A percentile compares a stretch with the other conserved stretches of the same genome.
These are phyloP conservation scores for Ceratobasidium sp. DNA, from an alignment of 1,284 basidiomycete genomes.

Conservation along the genomic window DNA sequence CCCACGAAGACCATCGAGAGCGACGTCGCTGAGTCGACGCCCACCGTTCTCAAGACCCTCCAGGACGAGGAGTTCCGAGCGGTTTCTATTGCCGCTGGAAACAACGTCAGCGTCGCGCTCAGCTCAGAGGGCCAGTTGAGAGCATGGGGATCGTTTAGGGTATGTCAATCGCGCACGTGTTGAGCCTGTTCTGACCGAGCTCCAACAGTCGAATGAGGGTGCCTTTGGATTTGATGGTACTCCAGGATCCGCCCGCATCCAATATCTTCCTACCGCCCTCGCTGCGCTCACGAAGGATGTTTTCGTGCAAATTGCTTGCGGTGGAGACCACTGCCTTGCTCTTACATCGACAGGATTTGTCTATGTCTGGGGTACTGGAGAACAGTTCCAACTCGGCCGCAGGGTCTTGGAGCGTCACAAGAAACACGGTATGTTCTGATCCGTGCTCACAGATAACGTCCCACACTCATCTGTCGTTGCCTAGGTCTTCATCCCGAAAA, in stretches of 20 bases:
- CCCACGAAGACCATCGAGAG: conserved; percentile 58
- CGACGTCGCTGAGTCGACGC: conserved; percentile 67
- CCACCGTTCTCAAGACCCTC: conserved; percentile 62
- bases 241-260: conserved; percentile 58
- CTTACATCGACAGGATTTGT: conserved; percentile 87
- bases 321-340: conserved; percentile 89
- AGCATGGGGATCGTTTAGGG: conserved; percentile 72
- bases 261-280: conserved; percentile 61
- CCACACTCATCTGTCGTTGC: neutral
- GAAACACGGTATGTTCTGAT: conserved; percentile 71
- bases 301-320: conserved; percentile 74
- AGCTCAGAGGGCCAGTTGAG: conserved; percentile 65
- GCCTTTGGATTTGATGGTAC: conserved; percentile 83
- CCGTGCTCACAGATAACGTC: neutral
- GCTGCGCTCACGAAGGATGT: conserved; percentile 59
- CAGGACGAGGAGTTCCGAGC: conserved; percentile 65
- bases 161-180: conserved; percentile 54
- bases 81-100: conserved; percentile 66
- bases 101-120: conserved; percentile 66
- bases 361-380: conserved; percentile 83
- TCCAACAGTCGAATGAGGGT: conserved; percentile 74
- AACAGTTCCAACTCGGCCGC: conserved; percentile 88
- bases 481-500: conserved; percentile 80
- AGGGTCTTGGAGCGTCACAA: conserved; percentile 87
- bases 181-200: conserved; percentile 53